Conservation (phyloP, 1,284 basidiomycete species). For the Rugosomyces carneus region DNA sequence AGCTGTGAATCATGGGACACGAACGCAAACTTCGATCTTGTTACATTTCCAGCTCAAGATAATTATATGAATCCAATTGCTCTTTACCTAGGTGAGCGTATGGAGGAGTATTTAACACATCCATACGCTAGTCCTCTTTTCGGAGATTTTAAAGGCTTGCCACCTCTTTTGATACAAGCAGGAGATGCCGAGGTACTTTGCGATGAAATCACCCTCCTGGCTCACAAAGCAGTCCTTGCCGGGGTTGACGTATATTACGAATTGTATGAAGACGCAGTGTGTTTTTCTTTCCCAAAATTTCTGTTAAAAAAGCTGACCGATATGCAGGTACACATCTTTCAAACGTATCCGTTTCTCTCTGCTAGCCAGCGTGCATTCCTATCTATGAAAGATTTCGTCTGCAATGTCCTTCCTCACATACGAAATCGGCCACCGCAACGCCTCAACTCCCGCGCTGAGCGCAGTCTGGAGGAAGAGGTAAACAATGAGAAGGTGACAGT, state of each 20-base stretch:
- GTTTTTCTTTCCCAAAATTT: slow-evolving; percentile 27
- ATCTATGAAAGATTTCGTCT: slow-evolving; percentile 73
- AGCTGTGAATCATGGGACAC: slow-evolving; percentile 98
- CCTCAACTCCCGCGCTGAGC: slow-evolving; percentile 51
- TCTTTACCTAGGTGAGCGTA: slow-evolving; percentile 86
- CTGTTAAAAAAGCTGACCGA: slow-evolving; percentile 6
- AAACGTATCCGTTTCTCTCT: slow-evolving; percentile 80
- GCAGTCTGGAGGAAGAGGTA: slow-evolving; percentile 57
- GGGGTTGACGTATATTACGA: slow-evolving; percentile 91
- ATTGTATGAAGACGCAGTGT: slow-evolving; percentile 87
- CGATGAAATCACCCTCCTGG: slow-evolving; percentile 90
- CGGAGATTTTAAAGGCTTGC: slow-evolving; percentile 82
- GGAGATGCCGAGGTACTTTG: slow-evolving; percentile 93
- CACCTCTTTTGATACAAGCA: slow-evolving; percentile 88
- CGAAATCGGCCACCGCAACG: slow-evolving; percentile 42
- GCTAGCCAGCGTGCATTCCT: slow-evolving; percentile 69
- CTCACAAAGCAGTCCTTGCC: slow-evolving; percentile 86
- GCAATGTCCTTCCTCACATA: slow-evolving; percentile 46
- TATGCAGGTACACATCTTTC: slow-evolving; percentile 82
- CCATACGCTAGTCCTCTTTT: slow-evolving; percentile 97
- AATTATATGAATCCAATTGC: slow-evolving; percentile 92
- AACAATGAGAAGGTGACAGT: slow-evolving; percentile 56
- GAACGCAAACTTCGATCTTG: slow-evolving; percentile 79
- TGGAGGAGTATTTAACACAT: slow-evolving; percentile 85
- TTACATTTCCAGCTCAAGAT: slow-evolving; percentile 66